Conservation (phyloP, 257 asterid genomes). For the Cruciata laevipes region DNA sequence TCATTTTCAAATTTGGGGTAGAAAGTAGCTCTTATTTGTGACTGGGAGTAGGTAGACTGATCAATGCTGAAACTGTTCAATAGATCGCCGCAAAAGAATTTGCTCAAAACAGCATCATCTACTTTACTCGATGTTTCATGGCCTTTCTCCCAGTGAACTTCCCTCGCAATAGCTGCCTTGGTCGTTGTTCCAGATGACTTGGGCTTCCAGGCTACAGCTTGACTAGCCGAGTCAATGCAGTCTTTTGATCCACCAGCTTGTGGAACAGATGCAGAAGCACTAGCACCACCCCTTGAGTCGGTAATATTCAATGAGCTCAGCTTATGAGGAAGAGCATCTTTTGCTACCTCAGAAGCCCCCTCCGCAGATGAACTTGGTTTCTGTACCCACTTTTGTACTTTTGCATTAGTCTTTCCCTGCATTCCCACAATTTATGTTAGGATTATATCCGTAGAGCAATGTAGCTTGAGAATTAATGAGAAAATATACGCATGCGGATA, state of each 20-base stretch:
- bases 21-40: slow-evolving; percentile 88
- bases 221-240: slow-evolving; percentile 34
- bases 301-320: slow-evolving; percentile 38
- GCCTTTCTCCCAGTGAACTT: slow-evolving; percentile 17
- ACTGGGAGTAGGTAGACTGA: slow-evolving; percentile 56
- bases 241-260: slow-evolving; percentile 35
- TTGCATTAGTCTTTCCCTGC: slow-evolving; percentile 46
- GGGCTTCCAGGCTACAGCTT: slow-evolving; percentile 52
- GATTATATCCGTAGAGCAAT: too few species aligned
- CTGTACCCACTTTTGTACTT: slow-evolving; percentile 45
- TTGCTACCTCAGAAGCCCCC: slow-evolving; percentile 29
- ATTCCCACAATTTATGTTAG: slow-evolving; percentile 26
- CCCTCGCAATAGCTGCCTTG: slow-evolving; percentile 25
- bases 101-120: slow-evolving; percentile 38
- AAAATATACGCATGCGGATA: too few species aligned
- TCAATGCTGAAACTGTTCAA: slow-evolving; percentile 65
- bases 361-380: slow-evolving; percentile 25
- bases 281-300: slow-evolving; percentile 23
- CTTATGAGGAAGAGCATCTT: slow-evolving; percentile 35
- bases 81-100: slow-evolving; percentile 46
- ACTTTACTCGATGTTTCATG: slow-evolving; percentile 33
- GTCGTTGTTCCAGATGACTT: slow-evolving; percentile 57
- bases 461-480: too few species aligned
- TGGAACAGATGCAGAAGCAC: slow-evolving; percentile 24
- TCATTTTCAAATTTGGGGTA: slow-evolving; percentile 97